Evolutionary conservation across 495 filamentous ascomycete genomes (phyloP).

Genomic region (Talaromyces trachyspermus): DNA sequence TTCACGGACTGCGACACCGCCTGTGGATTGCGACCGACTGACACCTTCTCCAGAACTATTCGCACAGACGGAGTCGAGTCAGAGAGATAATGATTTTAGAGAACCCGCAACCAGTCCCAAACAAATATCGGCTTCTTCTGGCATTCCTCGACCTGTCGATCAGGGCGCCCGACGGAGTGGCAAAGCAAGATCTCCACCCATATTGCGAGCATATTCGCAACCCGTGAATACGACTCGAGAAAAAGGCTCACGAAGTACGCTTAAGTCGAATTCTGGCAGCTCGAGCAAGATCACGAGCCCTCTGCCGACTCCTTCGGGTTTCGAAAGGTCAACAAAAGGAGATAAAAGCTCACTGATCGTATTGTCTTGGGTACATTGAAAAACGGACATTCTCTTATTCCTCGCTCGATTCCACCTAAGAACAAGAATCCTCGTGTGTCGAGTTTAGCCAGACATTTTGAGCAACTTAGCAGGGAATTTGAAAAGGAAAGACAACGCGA

Average conservation of each 20-base stretch:
- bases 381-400: slow-evolving; percentile 70
- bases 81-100: background rate
- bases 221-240: slow-evolving; percentile 42
- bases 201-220: slow-evolving; percentile 65
- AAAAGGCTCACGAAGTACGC: slow-evolving; percentile 14
- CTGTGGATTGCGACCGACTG: slow-evolving; percentile 4
- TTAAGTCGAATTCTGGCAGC: slow-evolving; percentile 20
- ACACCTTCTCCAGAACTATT: slow-evolving; percentile 9
- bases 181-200: slow-evolving; percentile 51
- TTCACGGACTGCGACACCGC: slow-evolving; percentile 10
- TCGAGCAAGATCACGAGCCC: slow-evolving; percentile 11
- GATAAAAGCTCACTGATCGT: slow-evolving; percentile 71
- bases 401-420: slow-evolving; percentile 67
- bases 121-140: slow-evolving; percentile 30
- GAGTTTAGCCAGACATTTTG: slow-evolving; percentile 86
- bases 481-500: slow-evolving; percentile 90
- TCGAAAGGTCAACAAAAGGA: slow-evolving; percentile 32
- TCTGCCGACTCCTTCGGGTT: slow-evolving; percentile 15
- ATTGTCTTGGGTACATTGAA: slow-evolving; percentile 56
- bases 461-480: slow-evolving; percentile 92
- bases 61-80: background rate
- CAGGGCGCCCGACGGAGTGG: slow-evolving; percentile 30
- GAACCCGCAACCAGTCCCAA: background rate
- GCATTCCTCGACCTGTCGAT: slow-evolving; percentile 46
- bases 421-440: slow-evolving; percentile 71